Conservation (phyloP, 495 filamentous ascomycete species). For the Tuber indicum region DNA sequence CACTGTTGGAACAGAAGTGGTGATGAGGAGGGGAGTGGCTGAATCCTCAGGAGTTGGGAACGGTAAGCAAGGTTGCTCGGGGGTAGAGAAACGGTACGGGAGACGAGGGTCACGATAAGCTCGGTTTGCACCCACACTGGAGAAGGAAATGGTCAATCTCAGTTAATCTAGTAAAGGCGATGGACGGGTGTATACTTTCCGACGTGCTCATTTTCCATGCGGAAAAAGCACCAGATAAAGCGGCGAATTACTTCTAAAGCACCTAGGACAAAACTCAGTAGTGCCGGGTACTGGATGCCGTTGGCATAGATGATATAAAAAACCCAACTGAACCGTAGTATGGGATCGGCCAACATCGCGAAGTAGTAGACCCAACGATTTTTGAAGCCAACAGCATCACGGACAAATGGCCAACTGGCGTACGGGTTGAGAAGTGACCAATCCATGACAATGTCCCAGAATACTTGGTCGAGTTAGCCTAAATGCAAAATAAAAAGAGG, state of each 20-base stretch:
- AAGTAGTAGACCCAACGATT: constrained; percentile 71
- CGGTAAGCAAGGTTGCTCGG: constrained; percentile 5
- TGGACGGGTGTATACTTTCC: constrained; percentile 22
- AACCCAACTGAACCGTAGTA: constrained; percentile 93
- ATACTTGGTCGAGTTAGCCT: constrained; percentile 44
- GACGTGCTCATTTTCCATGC: constrained; percentile 88
- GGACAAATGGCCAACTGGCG: constrained; percentile 61
- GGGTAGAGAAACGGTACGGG: constrained; percentile 30
- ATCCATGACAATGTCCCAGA: constrained; percentile 99
- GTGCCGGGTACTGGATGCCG: constrained; percentile 70
- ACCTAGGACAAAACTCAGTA: constrained; percentile 67
- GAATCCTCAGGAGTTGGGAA: constrained; percentile 20
- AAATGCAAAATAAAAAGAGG: constrained; percentile 12
- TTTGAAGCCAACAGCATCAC: constrained; percentile 74
- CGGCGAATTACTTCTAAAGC: constrained; percentile 72
- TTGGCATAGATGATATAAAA: constrained; percentile 78
- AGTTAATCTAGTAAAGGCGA: not conserved
- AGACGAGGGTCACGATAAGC: constrained; percentile 37
- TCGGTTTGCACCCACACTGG: constrained; percentile 36
- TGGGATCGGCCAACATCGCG: constrained; percentile 74
- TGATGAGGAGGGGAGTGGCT: constrained; percentile 24
- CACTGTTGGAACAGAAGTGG: constrained; percentile 17
- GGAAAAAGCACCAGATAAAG: constrained; percentile 84
- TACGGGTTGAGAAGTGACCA: constrained; percentile 78
- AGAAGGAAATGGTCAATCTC: not conserved